Evolutionary conservation across 306 rosid species (phyloP).

Genomic region (Inga leiocalycina): DNA sequence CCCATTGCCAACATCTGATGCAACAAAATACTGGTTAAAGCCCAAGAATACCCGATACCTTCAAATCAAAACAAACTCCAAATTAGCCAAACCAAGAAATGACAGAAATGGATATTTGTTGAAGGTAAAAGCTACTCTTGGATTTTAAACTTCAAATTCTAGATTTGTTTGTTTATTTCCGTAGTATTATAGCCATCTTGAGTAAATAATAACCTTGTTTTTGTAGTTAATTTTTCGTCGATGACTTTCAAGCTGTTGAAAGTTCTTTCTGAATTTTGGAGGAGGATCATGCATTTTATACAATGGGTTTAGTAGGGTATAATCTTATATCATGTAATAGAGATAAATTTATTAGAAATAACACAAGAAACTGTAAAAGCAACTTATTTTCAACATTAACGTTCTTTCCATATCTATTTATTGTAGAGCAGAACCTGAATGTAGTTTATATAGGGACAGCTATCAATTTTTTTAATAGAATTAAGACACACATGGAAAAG

Average conservation of each 20-base stretch:
- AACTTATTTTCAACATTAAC: background rate
- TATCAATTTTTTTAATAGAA: background rate
- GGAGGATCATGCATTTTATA: constrained; percentile 10
- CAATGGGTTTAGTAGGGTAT: background rate
- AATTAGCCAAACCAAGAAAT: constrained; percentile 7
- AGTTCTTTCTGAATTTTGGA: background rate
- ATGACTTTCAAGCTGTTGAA: background rate
- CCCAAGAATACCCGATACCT: constrained; percentile 56
- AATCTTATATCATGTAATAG: background rate
- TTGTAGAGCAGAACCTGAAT: background rate
- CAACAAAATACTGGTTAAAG: constrained; percentile 53
- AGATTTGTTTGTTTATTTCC: background rate
- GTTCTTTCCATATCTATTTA: background rate
- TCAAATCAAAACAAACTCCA: constrained; percentile 24
- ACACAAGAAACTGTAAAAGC: background rate
- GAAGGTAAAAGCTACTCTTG: background rate
- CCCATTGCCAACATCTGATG: constrained; percentile 50
- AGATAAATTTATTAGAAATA: background rate
- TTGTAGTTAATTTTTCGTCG: background rate
- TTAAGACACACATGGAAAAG: background rate
- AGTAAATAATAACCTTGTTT: background rate
- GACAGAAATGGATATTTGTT: background rate
- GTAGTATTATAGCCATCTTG: background rate
- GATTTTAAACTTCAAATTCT: background rate
- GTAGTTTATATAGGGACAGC: background rate